Evolutionary conservation across 495 filamentous ascomycete species (phyloP).

Genomic region (Chaetomium cochliodes): DNA sequence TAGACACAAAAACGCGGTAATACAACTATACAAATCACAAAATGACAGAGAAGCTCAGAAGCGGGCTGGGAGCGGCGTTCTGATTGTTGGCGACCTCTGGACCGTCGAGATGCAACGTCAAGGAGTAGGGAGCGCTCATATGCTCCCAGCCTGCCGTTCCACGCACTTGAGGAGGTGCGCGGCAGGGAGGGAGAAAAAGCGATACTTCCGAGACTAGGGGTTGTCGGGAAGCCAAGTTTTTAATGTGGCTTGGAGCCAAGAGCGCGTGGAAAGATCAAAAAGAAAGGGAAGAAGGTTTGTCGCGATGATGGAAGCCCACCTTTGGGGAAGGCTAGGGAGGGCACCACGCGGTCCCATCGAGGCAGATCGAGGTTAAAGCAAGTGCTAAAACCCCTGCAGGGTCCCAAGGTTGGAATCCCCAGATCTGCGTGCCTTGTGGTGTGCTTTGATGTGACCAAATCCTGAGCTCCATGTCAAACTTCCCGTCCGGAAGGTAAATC

Average conservation of each 20-base stretch:
- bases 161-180: not conserved
- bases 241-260: not conserved
- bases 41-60: not conserved
- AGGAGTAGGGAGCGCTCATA: not conserved
- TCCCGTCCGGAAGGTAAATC: not conserved
- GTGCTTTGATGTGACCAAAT: not conserved
- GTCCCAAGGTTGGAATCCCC: not conserved
- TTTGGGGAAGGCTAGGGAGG: not conserved
- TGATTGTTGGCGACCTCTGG: not conserved
- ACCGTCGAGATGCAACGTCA: not conserved
- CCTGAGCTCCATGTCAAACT: not conserved
- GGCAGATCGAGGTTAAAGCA: not conserved
- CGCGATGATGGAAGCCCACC: not conserved
- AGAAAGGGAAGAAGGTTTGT: not conserved
- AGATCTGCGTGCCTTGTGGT: not conserved
- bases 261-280: constrained; percentile 1
- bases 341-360: not conserved
- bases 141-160: not conserved
- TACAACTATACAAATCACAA: not conserved
- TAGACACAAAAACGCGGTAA: too few species aligned
- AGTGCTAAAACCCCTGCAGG: not conserved
- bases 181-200: not conserved
- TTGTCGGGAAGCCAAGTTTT: not conserved
- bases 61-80: not conserved
- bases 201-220: not conserved